These are phyloP conservation scores for Candida wancherniae DNA, from an alignment of 805 yeast species.

Conservation along the genomic window DNA sequence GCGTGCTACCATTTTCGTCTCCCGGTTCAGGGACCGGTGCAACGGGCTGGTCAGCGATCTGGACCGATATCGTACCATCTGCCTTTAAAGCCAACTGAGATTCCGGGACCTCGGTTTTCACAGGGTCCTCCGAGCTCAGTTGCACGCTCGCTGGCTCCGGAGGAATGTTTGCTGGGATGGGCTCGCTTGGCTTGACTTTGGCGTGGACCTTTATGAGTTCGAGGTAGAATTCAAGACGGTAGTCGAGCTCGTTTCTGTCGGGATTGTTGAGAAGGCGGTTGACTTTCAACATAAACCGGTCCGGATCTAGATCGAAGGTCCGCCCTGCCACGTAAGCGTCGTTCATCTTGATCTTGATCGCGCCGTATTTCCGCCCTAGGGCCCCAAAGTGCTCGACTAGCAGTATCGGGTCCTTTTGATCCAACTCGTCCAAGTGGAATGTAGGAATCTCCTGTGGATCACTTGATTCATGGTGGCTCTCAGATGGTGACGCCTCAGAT, in stretches of 20 bases:
- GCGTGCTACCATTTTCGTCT: no score
- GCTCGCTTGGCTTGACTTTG: no score
- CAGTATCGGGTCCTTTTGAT: slow-evolving; percentile 55
- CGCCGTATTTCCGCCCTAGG: slow-evolving; percentile 61
- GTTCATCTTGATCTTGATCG: slow-evolving; percentile 71
- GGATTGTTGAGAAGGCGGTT: slow-evolving; percentile 46
- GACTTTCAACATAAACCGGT: slow-evolving; percentile 48
- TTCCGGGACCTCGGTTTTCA: no score
- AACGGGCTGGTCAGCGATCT: no score
- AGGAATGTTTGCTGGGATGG: no score
- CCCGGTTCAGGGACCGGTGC: no score
- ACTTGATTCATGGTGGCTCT: no score
- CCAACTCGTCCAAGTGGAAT: slow-evolving; percentile 46
- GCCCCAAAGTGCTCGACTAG: slow-evolving; percentile 52
- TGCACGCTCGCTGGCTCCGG: no score
- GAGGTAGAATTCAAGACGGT: slow-evolving; percentile 44
- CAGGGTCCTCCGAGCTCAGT: no score
- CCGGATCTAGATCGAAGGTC: slow-evolving; percentile 36
- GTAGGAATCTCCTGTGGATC: slow-evolving; percentile 57
- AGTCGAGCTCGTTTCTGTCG: slow-evolving; percentile 36
- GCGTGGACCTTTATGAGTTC: slow-evolving; percentile 42
- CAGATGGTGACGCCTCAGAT: no score
- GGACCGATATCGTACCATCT: no score
- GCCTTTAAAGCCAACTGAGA: no score
- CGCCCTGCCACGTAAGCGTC: slow-evolving; percentile 17